Conservation (phyloP, 108 stramenopile species). For the Chaetoceros tenuissimus region DNA sequence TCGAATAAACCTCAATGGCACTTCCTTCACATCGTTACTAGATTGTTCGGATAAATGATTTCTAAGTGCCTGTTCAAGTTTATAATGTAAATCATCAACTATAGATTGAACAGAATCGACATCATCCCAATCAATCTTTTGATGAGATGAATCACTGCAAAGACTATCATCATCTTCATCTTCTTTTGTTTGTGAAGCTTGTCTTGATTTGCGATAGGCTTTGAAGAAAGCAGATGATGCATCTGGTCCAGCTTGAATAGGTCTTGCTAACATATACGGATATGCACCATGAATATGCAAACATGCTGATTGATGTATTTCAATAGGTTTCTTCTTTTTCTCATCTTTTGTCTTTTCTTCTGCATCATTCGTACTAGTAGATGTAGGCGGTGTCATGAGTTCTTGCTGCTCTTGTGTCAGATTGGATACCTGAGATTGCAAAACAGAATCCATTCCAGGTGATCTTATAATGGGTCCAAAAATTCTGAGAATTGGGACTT, state of each 20-base stretch:
- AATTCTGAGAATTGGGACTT: slow-evolving; percentile 66
- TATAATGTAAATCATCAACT: slow-evolving; percentile 23
- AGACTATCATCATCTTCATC: neutral
- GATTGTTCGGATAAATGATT: neutral
- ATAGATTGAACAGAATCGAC: slow-evolving; percentile 18
- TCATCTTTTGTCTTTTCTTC: neutral
- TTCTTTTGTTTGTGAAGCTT: neutral
- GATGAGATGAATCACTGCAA: slow-evolving; percentile 2
- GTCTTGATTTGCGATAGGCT: slow-evolving; percentile 7
- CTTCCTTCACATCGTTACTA: slow-evolving; percentile 1
- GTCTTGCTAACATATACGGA: slow-evolving; percentile 76
- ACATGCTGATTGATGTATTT: slow-evolving; percentile 65
- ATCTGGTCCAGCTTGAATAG: slow-evolving; percentile 64
- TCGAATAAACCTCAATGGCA: slow-evolving; percentile 38
- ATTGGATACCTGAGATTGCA: neutral
- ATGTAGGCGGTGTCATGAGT: neutral
- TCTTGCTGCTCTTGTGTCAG: neutral
- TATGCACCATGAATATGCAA: slow-evolving; percentile 78
- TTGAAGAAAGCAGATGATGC: slow-evolving; percentile 35
- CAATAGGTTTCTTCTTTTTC: neutral
- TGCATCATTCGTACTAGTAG: neutral
- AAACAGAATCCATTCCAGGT: neutral
- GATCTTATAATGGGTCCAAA: slow-evolving; percentile 65
- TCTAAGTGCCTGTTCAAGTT: slow-evolving; percentile 25
- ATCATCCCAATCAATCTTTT: slow-evolving; percentile 31